Percentiles rank a stretch among this genome's conserved stretches.
phyloP scores from a whole-genome alignment of 306 rosid genomes.

The Echinosophora koreensis region DNA sequence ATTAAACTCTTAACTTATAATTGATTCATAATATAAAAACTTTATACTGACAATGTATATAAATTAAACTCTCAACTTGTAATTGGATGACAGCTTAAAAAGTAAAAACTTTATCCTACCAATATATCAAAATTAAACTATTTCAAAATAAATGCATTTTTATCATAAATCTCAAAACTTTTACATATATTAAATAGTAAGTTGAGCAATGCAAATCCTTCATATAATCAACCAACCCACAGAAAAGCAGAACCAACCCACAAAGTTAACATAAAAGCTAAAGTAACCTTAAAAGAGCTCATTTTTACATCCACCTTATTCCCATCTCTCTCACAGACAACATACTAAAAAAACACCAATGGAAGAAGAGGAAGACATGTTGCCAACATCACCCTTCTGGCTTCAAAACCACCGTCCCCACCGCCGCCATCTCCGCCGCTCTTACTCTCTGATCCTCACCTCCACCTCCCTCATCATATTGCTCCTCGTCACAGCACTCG shows the following conservation, averaged over 20 bases:
- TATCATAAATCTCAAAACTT: no score
- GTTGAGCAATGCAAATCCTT: not conserved
- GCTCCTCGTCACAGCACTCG: slow-evolving; percentile 51
- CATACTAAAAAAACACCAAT: slow-evolving; percentile 25
- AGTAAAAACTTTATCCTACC: no score
- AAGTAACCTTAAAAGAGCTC: not conserved
- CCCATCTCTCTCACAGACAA: slow-evolving; percentile 6
- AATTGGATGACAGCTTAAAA: no score
- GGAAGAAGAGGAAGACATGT: slow-evolving; percentile 58
- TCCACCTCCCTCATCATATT: slow-evolving; percentile 57
- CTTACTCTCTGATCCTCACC: slow-evolving; percentile 62
- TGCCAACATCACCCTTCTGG: slow-evolving; percentile 70
- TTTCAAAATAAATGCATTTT: no score
- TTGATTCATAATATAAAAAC: no score
- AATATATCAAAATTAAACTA: no score
- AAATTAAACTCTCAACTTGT: no score
- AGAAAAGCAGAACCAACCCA: no score
- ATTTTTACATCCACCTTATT: not conserved
- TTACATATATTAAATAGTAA: no score
- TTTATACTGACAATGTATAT: no score
- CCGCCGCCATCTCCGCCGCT: slow-evolving; percentile 61
- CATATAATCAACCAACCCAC: not conserved
- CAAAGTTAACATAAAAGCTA: no score
- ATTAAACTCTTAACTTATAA: no score
- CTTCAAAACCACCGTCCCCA: slow-evolving; percentile 28